Evolutionary conservation across 108 stramenopile genomes (phyloP).

Genomic region (Nitzschia sp.): DNA sequence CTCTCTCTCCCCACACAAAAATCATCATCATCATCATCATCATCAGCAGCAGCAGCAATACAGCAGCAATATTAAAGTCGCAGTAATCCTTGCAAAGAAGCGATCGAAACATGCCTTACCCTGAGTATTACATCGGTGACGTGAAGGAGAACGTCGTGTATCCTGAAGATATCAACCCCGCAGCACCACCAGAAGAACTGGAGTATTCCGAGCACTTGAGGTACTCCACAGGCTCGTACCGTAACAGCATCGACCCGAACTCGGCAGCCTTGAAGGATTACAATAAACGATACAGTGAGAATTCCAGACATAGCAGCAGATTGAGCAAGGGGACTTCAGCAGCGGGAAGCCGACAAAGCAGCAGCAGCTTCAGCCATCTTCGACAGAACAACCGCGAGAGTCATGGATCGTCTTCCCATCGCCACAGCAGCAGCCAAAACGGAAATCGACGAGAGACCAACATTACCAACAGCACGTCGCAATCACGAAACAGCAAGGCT

Average conservation of each 20-base stretch:
- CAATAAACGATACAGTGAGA: neutral
- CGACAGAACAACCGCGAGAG: neutral
- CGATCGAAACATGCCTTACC: neutral
- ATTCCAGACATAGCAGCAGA: neutral
- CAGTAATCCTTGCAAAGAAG: no score
- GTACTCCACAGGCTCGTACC: neutral
- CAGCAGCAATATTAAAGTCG: no score
- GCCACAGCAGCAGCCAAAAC: neutral
- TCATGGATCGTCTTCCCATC: neutral
- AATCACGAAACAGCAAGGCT: neutral
- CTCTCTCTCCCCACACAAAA: no score
- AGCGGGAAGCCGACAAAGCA: neutral
- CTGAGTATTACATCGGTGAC: neutral
- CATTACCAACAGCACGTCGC: neutral
- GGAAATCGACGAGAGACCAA: neutral
- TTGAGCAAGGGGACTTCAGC: no score
- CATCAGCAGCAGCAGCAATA: no score
- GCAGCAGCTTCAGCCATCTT: no score
- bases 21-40: no score
- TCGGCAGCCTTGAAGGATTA: neutral
- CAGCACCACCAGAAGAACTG: neutral
- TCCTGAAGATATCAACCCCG: neutral
- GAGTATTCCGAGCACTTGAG: conserved; percentile 8
- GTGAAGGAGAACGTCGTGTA: conserved; percentile 3
- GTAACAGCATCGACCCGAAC: neutral